Base-by-base conservation (phyloP, 2,329 filamentous ascomycete species). In the Clonostachys rosea region DNA sequence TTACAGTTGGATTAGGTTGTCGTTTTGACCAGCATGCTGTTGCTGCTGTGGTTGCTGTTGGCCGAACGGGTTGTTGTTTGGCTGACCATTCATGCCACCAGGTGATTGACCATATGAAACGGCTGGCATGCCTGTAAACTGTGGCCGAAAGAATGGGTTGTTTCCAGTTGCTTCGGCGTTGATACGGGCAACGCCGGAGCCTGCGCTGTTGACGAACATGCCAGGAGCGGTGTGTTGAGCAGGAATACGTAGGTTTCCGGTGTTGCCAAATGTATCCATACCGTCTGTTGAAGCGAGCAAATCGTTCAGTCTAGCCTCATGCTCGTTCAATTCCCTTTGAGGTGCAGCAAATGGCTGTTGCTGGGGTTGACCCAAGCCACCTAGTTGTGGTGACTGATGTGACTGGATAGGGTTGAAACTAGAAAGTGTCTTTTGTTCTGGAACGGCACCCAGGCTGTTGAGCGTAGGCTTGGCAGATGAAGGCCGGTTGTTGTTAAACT, bases 261-360 rank as follows among this genome's bases (percentile, higher is more conserved):
- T 89, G 65, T 99, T 99, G 54, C 94, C 94, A 64, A 95, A 99
- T 0, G 94, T 99, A 63, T 99, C 94, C 74, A 95, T 88, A 20
- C 94, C 94, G 48, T 99, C 94, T 54, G 94, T 91, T 20, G 79
- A 83, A 4, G 91, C 81, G 41, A 99, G 81, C 34, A 99, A 81
- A 2, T 87, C 81, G 63, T 97, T 97, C 55, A 99, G 86, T 60
- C 82, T 87, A 18, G 86, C 83, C 61, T 84, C 79, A 64, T 84
- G 83, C 61, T 82, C 79, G 57, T 67, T 81, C 54, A 83, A 59
- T 51, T 79, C 74, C 58, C 72, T 81, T 57, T 78, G 78, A 2
- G 76, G 75, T 24, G 43, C 44, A 18, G 14, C 42, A 34, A 43
- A 43, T 6, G 42, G 10, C 14, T 44, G 30, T 18, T 34, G 20